Percentiles rank a stretch among this genome's conserved stretches.
These are phyloP conservation scores for Candida parachauliodes DNA, from an alignment of 805 yeast species.

Conservation along the genomic window DNA sequence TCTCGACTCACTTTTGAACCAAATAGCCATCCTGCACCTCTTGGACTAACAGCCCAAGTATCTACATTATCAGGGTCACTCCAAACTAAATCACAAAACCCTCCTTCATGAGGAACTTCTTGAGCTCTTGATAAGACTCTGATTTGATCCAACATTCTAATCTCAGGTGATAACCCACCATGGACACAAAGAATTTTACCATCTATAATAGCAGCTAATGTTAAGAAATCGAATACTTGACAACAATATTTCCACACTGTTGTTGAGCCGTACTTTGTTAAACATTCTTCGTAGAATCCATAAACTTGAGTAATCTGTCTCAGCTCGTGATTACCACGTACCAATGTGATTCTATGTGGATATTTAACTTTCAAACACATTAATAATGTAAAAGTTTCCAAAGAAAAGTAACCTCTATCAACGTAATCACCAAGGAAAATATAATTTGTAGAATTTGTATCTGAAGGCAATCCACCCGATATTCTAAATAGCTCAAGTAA, in stretches of 20 bases:
- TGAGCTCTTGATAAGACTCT: constrained; percentile 93
- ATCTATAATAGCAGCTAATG: constrained; percentile 93
- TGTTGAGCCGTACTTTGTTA: constrained; percentile 88
- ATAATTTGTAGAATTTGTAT: constrained; percentile 60
- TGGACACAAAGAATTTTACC: constrained; percentile 94
- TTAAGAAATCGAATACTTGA: constrained; percentile 90
- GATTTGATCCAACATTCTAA: constrained; percentile 94
- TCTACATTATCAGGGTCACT: constrained; percentile 97
- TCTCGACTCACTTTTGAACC: constrained; percentile 93
- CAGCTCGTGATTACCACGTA: constrained; percentile 96
- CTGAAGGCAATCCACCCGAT: constrained; percentile 88
- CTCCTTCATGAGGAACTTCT: constrained; percentile 99
- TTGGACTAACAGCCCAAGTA: constrained; percentile 96
- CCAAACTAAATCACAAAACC: constrained; percentile 97
- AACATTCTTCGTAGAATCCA: constrained; percentile 95
- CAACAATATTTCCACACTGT: constrained; percentile 97
- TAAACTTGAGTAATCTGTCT: constrained; percentile 98
- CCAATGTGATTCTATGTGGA: constrained; percentile 82
- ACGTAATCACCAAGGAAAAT: constrained; percentile 94
- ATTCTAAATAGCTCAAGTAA: constrained; percentile 84
- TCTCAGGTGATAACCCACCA: constrained; percentile 96
- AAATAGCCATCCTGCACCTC: constrained; percentile 99
- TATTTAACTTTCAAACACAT: constrained; percentile 91
- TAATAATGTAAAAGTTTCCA: constrained; percentile 89
- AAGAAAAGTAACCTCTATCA: constrained; percentile 93